Conservation (phyloP, 768 basidiomycete species). For the Phylloporus arenicola region DNA sequence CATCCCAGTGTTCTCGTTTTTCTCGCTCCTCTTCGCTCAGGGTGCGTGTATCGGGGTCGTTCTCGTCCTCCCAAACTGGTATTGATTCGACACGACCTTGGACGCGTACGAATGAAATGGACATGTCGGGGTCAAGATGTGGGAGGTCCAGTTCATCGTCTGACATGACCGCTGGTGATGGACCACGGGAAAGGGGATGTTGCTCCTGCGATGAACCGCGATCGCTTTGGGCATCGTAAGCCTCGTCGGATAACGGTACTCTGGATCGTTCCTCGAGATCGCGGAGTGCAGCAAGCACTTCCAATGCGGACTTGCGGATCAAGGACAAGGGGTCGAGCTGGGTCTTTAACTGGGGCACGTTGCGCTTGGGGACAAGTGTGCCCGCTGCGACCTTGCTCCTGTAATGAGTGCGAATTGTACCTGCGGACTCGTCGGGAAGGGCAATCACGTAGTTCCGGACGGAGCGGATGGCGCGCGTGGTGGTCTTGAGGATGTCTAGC, state of each 20-base stretch:
- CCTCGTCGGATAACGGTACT: slow-evolving; percentile 71
- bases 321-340: slow-evolving; percentile 57
- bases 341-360: slow-evolving; percentile 28
- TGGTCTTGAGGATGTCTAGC: slow-evolving; percentile 66
- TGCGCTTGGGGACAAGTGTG: slow-evolving; percentile 32
- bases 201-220: slow-evolving; percentile 42
- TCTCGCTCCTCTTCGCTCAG: slow-evolving; percentile 46
- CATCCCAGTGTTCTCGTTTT: slow-evolving; percentile 75
- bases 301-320: slow-evolving; percentile 74
- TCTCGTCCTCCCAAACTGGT: slow-evolving; percentile 80
- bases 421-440: slow-evolving; percentile 69
- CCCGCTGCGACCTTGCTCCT: slow-evolving; percentile 43
- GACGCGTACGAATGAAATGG: slow-evolving; percentile 66
- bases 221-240: slow-evolving; percentile 78
- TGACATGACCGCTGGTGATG: slow-evolving; percentile 41
- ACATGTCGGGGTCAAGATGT: slow-evolving; percentile 50
- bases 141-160: slow-evolving; percentile 32
- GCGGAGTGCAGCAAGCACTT: slow-evolving; percentile 74
- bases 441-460: slow-evolving; percentile 81
- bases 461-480: slow-evolving; percentile 75
- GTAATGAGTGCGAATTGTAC: slow-evolving; percentile 51
- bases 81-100: slow-evolving; percentile 59
- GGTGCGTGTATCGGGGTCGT: slow-evolving; percentile 38
- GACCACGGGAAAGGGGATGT: slow-evolving; percentile 35
- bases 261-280: slow-evolving; percentile 76